A percentile compares a stretch with the other conserved stretches of the same genome.
phyloP scores from a whole-genome alignment of 2,329 filamentous ascomycete species.

The Microdochium trichocladiopsis region DNA sequence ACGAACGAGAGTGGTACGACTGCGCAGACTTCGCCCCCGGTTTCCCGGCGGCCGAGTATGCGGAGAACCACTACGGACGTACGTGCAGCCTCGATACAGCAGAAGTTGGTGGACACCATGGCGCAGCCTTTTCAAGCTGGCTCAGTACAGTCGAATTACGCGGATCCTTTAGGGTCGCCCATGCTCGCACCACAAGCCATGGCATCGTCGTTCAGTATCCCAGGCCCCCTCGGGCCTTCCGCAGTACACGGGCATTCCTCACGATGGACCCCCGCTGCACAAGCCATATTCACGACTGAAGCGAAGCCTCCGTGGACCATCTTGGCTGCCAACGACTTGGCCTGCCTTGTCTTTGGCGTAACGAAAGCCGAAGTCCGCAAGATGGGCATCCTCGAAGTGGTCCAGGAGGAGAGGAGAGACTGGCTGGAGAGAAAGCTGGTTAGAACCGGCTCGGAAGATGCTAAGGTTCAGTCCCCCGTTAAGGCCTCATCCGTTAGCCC shows the following conservation, averaged over 20 bases:
- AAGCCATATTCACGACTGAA: slow-evolving; percentile 98
- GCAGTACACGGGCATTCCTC: slow-evolving; percentile 81
- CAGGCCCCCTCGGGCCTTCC: slow-evolving; percentile 39
- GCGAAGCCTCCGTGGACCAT: slow-evolving; percentile 89
- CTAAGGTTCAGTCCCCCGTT: background rate
- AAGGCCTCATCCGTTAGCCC: slow-evolving; percentile 17
- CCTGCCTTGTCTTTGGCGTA: slow-evolving; percentile 97
- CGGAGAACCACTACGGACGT: slow-evolving; percentile 88
- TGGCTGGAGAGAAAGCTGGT: slow-evolving; percentile 86
- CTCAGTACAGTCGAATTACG: slow-evolving; percentile 24
- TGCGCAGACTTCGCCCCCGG: slow-evolving; percentile 43
- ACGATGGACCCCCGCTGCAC: slow-evolving; percentile 82
- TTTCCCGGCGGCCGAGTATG: slow-evolving; percentile 57
- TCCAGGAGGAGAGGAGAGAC: slow-evolving; percentile 77
- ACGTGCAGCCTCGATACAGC: slow-evolving; percentile 65
- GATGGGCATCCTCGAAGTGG: slow-evolving; percentile 90
- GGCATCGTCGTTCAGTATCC: slow-evolving; percentile 30
- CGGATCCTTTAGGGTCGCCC: slow-evolving; percentile 34
- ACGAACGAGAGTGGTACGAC: slow-evolving; percentile 50
- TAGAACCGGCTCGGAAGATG: slow-evolving; percentile 48
- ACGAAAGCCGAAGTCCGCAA: slow-evolving; percentile 93
- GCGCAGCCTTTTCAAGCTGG: slow-evolving; percentile 67
- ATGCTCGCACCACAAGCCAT: slow-evolving; percentile 30
- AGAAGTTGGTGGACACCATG: slow-evolving; percentile 77
- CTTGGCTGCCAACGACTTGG: slow-evolving; percentile 89